Base-by-base conservation (phyloP, 2,329 filamentous ascomycete genomes). In the Triangularia verruculosa region DNA sequence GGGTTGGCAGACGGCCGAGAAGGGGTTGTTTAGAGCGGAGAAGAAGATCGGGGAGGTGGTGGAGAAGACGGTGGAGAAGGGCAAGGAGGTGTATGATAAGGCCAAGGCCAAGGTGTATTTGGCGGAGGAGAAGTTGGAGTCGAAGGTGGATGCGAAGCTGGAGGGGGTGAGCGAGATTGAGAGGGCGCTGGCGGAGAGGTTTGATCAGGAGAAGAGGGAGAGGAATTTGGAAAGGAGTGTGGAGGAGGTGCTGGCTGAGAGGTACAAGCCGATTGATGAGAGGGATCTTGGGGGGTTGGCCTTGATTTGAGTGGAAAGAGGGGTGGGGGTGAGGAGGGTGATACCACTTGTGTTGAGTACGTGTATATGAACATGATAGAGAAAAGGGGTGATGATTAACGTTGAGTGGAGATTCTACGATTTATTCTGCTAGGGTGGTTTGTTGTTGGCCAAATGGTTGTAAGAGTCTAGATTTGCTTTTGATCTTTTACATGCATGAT, bases 191-290 rank as follows among this genome's bases (percentile, higher is more conserved):
- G 75, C 79, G 62, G 77, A 86, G 74, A 77, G 85, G 57, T 87
- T 81, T 67, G 76, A 81, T 27, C 57, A 52, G 22, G 72, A 55
- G 54, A 79, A 77, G 67, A 70, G 76, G 51, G 73, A 73, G 6
- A 71, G 73, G 13, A 72, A 72, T 61, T 71, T 79, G 67, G 76
- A 79, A 64, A 82, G 82, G 75, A 82, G 78, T 54, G 81, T 83
- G 20, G 78, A 83, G 66, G 81, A 86, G 71, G 77, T 80, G 51
- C 74, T 88, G 59, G 78, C 76, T 57, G 83, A 86, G 72, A 77
- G 85, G 69, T 88, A 88, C 70, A 78, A 73, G 68, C 80, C 80
- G 0, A 73, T 83, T 64, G 78, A 79, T 51, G 68, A 79, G 71
- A 76, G 78, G 69, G 78, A 83, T 65, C 20, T 47, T 17, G 39